Evolutionary conservation across 1,284 basidiomycete genomes (phyloP).

Genomic region (Boletus albobrunnescens): DNA sequence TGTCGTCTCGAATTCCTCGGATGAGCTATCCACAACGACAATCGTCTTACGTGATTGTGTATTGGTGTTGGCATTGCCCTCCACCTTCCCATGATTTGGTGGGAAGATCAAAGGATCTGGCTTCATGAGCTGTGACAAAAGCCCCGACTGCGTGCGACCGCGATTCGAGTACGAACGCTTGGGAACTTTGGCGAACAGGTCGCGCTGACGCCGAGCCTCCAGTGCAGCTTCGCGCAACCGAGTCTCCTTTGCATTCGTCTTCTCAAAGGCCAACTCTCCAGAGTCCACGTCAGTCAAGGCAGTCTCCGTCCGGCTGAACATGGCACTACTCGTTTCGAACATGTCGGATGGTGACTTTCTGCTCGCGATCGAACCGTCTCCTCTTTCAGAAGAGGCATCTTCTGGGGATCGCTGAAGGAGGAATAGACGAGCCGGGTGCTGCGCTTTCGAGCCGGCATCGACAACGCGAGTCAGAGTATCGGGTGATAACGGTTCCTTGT

Average conservation of each 20-base stretch:
- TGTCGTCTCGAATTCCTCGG: too few relatives aligned
- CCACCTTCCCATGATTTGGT: slow-evolving; percentile 48
- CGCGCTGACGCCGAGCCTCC: slow-evolving; percentile 65
- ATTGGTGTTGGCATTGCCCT: too few relatives aligned
- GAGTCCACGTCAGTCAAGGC: slow-evolving; percentile 33
- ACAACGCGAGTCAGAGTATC: slow-evolving; percentile 9
- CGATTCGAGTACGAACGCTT: slow-evolving; percentile 61
- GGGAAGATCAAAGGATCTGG: slow-evolving; percentile 62
- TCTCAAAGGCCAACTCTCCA: slow-evolving; percentile 54
- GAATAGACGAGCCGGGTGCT: slow-evolving; percentile 38
- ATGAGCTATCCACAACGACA: too few relatives aligned
- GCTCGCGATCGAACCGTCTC: slow-evolving; percentile 28
- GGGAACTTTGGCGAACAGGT: slow-evolving; percentile 77
- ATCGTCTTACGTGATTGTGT: too few relatives aligned
- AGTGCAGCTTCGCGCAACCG: slow-evolving; percentile 45
- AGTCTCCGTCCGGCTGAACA: slow-evolving; percentile 39
- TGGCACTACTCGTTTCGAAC: slow-evolving; percentile 35
- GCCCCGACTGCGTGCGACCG: slow-evolving; percentile 50
- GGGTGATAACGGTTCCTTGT: slow-evolving; percentile 4
- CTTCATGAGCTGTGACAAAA: slow-evolving; percentile 66
- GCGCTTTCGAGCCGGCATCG: slow-evolving; percentile 23
- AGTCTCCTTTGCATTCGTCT: slow-evolving; percentile 38
- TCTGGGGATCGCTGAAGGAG: slow-evolving; percentile 46
- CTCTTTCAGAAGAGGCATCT: slow-evolving; percentile 34
- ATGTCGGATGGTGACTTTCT: slow-evolving; percentile 32